A percentile compares a stretch with the other conserved stretches of the same genome.
Evolutionary conservation across 2,329 filamentous ascomycete genomes (phyloP).

Genomic region (Pleurostoma richardsiae): DNA sequence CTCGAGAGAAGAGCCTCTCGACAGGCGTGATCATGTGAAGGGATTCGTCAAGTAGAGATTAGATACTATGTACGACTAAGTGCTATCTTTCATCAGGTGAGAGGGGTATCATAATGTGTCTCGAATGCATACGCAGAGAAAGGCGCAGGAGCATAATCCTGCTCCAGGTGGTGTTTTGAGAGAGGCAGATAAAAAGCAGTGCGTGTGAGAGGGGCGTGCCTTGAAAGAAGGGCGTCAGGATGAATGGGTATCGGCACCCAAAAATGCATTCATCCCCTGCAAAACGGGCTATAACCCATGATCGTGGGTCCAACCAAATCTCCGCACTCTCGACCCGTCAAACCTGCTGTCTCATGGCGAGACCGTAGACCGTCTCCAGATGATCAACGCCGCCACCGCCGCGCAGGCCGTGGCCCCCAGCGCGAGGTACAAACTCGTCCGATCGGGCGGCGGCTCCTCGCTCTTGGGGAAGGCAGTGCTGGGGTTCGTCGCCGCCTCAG

Average conservation of each 20-base stretch:
- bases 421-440: slow-evolving; percentile 80
- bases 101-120: neutral
- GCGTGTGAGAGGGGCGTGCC: too few species aligned
- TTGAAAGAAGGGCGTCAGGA: too few species aligned
- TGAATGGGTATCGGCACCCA: neutral
- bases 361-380: slow-evolving; percentile 55
- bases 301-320: neutral
- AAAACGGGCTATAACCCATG: neutral
- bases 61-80: neutral
- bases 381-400: slow-evolving; percentile 58
- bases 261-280: neutral
- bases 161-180: neutral
- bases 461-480: slow-evolving; percentile 84
- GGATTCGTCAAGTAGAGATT: neutral
- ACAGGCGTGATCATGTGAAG: too few species aligned
- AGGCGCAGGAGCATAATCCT: neutral
- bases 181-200: too few species aligned
- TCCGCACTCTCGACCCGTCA: too few species aligned
- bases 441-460: slow-evolving; percentile 79
- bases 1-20: too few species aligned
- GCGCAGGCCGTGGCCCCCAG: slow-evolving; percentile 68
- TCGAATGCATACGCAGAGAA: neutral
- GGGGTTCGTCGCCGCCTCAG: slow-evolving; percentile 87
- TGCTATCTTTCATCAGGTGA: neutral
- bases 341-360: slow-evolving; percentile 16